A percentile compares a stretch with the other conserved stretches of the same genome.
Evolutionary conservation across 192 early-diverging fungal species (phyloP).

Genomic region (Coemansia sp.): DNA sequence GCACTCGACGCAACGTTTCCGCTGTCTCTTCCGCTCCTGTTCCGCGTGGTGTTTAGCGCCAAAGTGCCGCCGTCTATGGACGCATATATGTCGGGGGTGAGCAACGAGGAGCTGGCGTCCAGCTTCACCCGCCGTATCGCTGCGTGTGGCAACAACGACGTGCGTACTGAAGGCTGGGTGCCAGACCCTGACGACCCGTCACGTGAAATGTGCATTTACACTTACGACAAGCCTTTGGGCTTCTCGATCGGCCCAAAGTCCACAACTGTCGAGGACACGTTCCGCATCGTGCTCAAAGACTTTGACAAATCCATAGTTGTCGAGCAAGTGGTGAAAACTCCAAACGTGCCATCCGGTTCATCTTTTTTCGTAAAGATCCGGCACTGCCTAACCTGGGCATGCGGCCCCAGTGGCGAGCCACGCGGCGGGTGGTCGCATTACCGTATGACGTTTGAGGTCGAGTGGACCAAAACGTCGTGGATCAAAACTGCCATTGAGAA

Average conservation of each 20-base stretch:
- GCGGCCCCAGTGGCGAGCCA: conserved; percentile 30
- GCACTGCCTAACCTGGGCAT: conserved; percentile 48
- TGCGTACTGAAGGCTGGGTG: conserved; percentile 49
- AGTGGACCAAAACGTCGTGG: conserved; percentile 55
- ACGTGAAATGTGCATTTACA: conserved; percentile 42
- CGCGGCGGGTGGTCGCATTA: conserved; percentile 48
- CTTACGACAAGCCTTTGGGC: conserved; percentile 49
- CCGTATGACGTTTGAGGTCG: conserved; percentile 49
- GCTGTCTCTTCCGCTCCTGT: conserved; percentile 43
- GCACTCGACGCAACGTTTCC: conserved; percentile 48
- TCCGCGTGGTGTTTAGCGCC: conserved; percentile 48
- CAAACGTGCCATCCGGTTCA: conserved; percentile 51
- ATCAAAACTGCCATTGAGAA: conserved; percentile 52
- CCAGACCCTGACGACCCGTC: conserved; percentile 25
- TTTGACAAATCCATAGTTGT: conserved; percentile 37
- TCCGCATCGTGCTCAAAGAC: conserved; percentile 26
- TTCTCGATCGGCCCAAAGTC: conserved; percentile 55
- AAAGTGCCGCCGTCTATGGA: conserved; percentile 20
- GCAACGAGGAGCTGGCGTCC: conserved; percentile 20
- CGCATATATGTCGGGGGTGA: conserved; percentile 22
- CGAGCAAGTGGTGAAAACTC: conserved; percentile 47
- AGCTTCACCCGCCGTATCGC: conserved; percentile 43
- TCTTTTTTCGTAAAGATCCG: conserved; percentile 52
- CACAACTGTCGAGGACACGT: conserved; percentile 41
- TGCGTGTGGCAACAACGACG: conserved; percentile 34